Base-by-base conservation (phyloP, 148 eudicot genomes). In the Cornus florida region DNA sequence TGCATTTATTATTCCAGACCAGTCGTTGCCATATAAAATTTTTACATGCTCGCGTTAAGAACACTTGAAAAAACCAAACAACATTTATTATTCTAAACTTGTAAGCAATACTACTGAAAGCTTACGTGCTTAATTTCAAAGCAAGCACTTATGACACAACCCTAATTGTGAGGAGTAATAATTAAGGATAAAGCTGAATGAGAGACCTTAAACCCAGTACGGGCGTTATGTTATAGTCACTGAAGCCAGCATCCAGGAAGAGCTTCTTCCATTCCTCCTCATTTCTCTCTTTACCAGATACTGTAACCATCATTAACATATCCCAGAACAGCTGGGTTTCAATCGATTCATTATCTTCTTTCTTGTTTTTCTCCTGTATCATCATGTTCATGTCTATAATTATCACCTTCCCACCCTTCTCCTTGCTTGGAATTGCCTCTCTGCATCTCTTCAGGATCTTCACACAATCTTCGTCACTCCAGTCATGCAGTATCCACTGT, bases 241-340 rank as follows among this genome's bases (percentile, higher is more conserved):
- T 79, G 72, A 79, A 79, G 5, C 82, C 82, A 19, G 77, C 73
- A 17, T 28, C 77, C 33, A 17, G 31, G 28, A 73, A 79, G 67
- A 79, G 73, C 46, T 79, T 67, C 23, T 72, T 77, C 77, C 77
- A 79, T 17, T 79, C 82, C 43, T 73, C 67, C 71, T 79, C 82
- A 53, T 16, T 64, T 73, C 82, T 79, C 48, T 79, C 77, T 74
- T 32, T 79, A 16, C 82, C 82, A 4, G 48, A 20, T 38, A 19
- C 20, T 2, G 48, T 0, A 28, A 33, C 46, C 82, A 79, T 79
- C 82, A 80, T 80, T 10, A 16, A 3, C 59, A 53, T 12, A 53
- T 53, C 59, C 17, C 14, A 53, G 59, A 53, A 53, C 7, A 11
- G 59, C 5, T 53, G 59, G 4, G 59, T 53, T 53, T 53, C 59